Evolutionary conservation across 2,329 filamentous ascomycete species (phyloP), one percentile per base, ranked within the genome.

Genomic region (Didymella keratinophila): DNA sequence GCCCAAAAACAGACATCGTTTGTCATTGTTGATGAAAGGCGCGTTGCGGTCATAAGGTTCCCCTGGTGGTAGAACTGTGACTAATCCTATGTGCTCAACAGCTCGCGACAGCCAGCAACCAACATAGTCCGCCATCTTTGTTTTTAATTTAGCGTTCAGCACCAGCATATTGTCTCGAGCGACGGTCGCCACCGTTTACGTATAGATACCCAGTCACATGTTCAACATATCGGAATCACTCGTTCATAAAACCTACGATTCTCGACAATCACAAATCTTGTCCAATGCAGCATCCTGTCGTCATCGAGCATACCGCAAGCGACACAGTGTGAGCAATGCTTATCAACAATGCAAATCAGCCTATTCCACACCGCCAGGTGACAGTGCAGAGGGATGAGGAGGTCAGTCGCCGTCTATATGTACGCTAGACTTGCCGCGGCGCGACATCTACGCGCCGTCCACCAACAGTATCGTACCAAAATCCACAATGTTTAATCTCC

Each of bases 1-100:
- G 58, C 55, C 62, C 25, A 74, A 70, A 61, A 53, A 39, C 48
- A 74, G 69, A 58, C 61, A 64, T 51, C 70, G 69, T 32, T 59
- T 74, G 18, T 72, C 70, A 27, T 63, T 70, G 52, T 69, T 70
- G 47, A 42, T 60, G 46, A 60, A 55, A 52, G 47, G 56, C 43
- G 56, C 56, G n/a, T 42, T 58, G 10, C 27, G 56, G 56, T 60
- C 56, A 60, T 55, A 44, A 60, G 51, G 46, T 60, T 60, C 56
- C 56, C 50, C 45, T 51, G 43, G 46, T 20, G 56, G 51, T 52
- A 18, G 52, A 60, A 44, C 56, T 44, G 46, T 52, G 56, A 60
- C 52, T 60, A 39, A 60, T 18, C 16, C 28, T 12, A n/a, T 43
- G 43, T 55, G 47, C 42, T 34, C 25, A 60, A 30, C 20, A 60